Evolutionary conservation across 352 stramenopile genomes (phyloP), one percentile per base, ranked within the genome.

Genomic region (Globisporangium spiculum): DNA sequence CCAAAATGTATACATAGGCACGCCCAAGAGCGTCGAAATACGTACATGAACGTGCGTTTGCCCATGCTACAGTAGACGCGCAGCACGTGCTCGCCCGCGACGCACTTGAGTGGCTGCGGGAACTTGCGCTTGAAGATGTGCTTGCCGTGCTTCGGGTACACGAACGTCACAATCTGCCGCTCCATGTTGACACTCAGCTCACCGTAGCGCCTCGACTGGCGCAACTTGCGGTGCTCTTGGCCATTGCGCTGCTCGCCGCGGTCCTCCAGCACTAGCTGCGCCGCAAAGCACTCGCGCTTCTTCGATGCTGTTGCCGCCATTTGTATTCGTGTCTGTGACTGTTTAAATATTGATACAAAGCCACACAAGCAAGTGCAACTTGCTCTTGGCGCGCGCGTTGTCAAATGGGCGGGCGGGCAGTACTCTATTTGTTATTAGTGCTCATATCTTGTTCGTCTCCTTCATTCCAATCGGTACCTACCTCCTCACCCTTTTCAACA

Each of bases 41-140:
- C 52, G 0, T 54, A 87, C 79, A 79, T 87, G 66, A 87, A 85
- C 20, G 24, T 72, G 26, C 65, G 69, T 27, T 69, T 77, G 44
- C 79, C 79, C 44, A 79, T 76, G 67, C 70, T 80, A 12, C 77
- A 87, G 59, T 78, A 79, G 46, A 90, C 57, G 20, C 78, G 81
- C 59, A 88, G 61, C 38, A 86, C 63, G 48, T 73, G 75, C 59
- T 70, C 72, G 30, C 78, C 72, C 8, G 78, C 38, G 60, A 88
- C 63, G 54, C 73, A 84, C 69, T 80, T 82, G n/a, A 75, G 68
- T 36, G 81, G 81, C 72, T 88, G 81, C 50, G 77, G 71, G 65
- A 88, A 87, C 54, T 65, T 83, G 66, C 81, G 68, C 62, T 71
- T 66, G 67, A 83, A 88, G 55, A 85, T 61, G 7, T 69, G 56